Percentiles rank a stretch among this genome's conserved stretches.
These are phyloP conservation scores for Cystofilobasidium bisporidii DNA, from an alignment of 768 basidiomycete species.

Conservation along the genomic window DNA sequence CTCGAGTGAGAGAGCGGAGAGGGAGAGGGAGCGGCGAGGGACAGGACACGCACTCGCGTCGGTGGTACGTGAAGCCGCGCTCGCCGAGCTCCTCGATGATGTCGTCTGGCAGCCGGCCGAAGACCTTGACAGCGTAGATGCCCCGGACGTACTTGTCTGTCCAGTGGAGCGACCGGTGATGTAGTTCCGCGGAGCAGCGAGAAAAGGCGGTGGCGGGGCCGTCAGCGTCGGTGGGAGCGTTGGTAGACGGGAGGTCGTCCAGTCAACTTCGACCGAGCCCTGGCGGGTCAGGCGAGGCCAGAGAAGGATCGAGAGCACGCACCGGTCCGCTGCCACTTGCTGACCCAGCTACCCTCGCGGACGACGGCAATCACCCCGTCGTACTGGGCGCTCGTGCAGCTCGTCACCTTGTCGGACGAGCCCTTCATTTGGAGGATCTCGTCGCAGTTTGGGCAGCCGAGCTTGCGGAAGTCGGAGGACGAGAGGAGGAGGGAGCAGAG, in stretches of 20 bases:
- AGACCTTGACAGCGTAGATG: constrained; percentile 75
- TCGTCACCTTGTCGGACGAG: constrained; percentile 65
- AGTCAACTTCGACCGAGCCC: not conserved
- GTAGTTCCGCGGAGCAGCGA: too few species aligned
- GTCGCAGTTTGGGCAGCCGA: constrained; percentile 95
- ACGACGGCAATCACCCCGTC: constrained; percentile 85
- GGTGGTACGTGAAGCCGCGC: constrained; percentile 23
- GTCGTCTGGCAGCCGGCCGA: constrained; percentile 33
- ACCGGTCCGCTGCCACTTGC: constrained; percentile 92
- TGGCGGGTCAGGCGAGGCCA: not conserved
- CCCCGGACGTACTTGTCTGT: constrained; percentile 82
- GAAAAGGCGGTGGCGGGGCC: too few species aligned
- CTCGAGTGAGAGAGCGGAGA: too few species aligned
- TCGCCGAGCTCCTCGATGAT: constrained; percentile 23
- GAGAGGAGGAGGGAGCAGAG: constrained; percentile 85
- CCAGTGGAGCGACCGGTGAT: not conserved
- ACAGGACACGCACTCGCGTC: constrained; percentile 24
- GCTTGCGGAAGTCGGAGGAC: constrained; percentile 67
- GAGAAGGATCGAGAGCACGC: constrained; percentile 36
- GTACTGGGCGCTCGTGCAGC: constrained; percentile 84
- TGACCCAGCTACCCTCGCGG: constrained; percentile 86
- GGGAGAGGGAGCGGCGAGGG: not conserved
- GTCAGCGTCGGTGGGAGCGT: too few species aligned
- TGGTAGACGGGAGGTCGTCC: too few species aligned
- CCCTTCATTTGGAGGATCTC: constrained; percentile 92